Evolutionary conservation across 768 basidiomycete species (phyloP), one percentile per base, ranked within the genome.

Genomic region (Xanthoconium purpureum): DNA sequence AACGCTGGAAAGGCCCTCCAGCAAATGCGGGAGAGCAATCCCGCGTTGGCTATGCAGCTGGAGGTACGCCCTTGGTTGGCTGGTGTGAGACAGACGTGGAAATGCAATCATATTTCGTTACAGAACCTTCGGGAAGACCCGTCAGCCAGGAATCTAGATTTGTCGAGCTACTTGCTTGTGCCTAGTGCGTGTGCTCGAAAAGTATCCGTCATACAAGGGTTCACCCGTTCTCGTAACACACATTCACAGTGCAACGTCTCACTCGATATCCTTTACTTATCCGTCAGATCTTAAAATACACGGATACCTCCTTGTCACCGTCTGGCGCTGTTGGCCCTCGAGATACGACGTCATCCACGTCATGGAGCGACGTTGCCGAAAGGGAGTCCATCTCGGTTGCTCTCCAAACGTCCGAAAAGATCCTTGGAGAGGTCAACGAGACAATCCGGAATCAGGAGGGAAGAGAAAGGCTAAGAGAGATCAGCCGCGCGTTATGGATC

Each of bases 251-350:
- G 94, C 94, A 97, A 84, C 86, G 96, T 10, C 86, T 98, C 54
- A 97, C 96, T 0, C 81, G 93, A 54, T 99, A 98, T 67, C 96
- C 96, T 0, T 77, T 99, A 0, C 78, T 98, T 33, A 85, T 98
- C 60, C 85, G 85, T 52, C 90, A 92, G 73, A 90, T 97, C 59
- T 69, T 92, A 28, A 81, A 86, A 20, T 91, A 94, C 67, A 94
- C 93, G 3, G 84, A 88, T 28, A 58, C 76, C 1, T 37, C 6
- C 39, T 14, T 52, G 10, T 81, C 83, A 14, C 14, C 43, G 18
- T n/a, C 56, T 2, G 33, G 40, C 2, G 43, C 13, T 12, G 18
- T 7, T 8, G 17, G 5, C 13, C 48, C 29, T 7, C 20, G 20
- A 1, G 24, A 18, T 39, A 30, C 58, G 1, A 29, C 55, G 24